phyloP scores from a whole-genome alignment of 805 yeast genomes.

The Metschnikowia amazonensis region DNA sequence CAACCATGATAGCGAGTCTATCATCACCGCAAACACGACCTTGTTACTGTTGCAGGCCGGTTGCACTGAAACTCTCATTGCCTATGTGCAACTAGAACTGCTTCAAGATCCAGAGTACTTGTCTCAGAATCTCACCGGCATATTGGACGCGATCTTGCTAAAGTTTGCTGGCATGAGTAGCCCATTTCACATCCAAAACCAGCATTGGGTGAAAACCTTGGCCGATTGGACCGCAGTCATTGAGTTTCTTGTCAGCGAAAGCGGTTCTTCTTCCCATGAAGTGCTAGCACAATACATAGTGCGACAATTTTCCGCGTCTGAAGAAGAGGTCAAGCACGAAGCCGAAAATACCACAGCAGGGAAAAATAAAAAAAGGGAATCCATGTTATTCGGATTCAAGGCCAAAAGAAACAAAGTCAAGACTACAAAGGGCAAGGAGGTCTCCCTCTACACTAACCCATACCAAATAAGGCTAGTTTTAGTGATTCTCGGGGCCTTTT shows the following conservation, averaged over 20 bases:
- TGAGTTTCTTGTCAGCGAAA: constrained; percentile 31
- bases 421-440: constrained; percentile 15
- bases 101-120: constrained; percentile 38
- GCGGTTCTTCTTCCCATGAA: constrained; percentile 38
- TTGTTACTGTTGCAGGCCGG: constrained; percentile 28
- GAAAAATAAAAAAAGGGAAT: constrained; percentile 22
- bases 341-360: constrained; percentile 2
- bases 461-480: constrained; percentile 33
- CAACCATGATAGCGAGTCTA: constrained; percentile 27
- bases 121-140: constrained; percentile 23
- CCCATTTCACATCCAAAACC: constrained; percentile 29
- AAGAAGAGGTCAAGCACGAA: constrained; percentile 5
- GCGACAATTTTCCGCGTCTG: constrained; percentile 23
- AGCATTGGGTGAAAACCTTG: constrained; percentile 29
- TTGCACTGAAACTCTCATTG: constrained; percentile 30
- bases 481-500: constrained; percentile 26
- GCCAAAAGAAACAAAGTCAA: constrained; percentile 19
- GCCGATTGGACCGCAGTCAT: constrained; percentile 29
- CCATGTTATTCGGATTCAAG: constrained; percentile 27
- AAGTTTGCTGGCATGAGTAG: constrained; percentile 26
- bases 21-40: constrained; percentile 21
- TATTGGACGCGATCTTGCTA: constrained; percentile 29
- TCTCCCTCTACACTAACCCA: constrained; percentile 32
- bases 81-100: constrained; percentile 39
- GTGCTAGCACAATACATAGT: constrained; percentile 30